phyloP scores from a whole-genome alignment of 2,329 filamentous ascomycete genomes.

The Xylariaceae sp. region DNA sequence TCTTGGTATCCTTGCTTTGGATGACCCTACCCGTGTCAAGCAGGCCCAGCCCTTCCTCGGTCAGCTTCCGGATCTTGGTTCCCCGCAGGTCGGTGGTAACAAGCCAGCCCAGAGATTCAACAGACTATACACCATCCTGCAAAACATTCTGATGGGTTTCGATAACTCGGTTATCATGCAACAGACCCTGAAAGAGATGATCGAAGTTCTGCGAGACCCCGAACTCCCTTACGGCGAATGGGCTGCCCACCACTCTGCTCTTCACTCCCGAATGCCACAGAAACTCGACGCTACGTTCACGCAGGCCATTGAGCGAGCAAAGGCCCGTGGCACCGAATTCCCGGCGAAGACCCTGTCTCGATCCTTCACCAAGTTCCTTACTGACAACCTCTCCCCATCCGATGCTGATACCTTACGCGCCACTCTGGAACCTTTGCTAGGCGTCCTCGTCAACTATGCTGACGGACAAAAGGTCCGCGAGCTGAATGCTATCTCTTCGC shows the following conservation, averaged over 20 bases:
- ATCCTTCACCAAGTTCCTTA: slow-evolving; percentile 80
- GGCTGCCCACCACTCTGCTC: slow-evolving; percentile 89
- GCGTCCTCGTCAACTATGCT: slow-evolving; percentile 72
- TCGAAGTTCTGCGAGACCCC: slow-evolving; percentile 82
- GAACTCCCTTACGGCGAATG: slow-evolving; percentile 96
- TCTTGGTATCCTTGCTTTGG: slow-evolving; percentile 90
- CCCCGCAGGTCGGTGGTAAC: slow-evolving; percentile 78
- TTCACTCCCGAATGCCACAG: slow-evolving; percentile 96
- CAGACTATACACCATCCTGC: slow-evolving; percentile 69
- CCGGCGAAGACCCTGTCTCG: slow-evolving; percentile 83
- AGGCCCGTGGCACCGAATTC: slow-evolving; percentile 75
- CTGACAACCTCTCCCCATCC: slow-evolving; percentile 69
- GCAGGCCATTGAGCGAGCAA: slow-evolving; percentile 80
- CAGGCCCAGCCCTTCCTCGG: slow-evolving; percentile 91
- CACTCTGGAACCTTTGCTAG: slow-evolving; percentile 68
- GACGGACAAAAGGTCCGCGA: slow-evolving; percentile 91
- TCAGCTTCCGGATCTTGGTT: slow-evolving; percentile 79
- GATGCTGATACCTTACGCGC: slow-evolving; percentile 71
- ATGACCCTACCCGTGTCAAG: slow-evolving; percentile 94
- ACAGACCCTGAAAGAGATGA: slow-evolving; percentile 75
- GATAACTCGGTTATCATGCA: slow-evolving; percentile 98
- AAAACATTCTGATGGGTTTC: slow-evolving; percentile 86
- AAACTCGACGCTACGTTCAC: slow-evolving; percentile 80
- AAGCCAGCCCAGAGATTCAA: slow-evolving; percentile 88
- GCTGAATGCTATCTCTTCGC: slow-evolving; percentile 69